A percentile compares a stretch with the other conserved stretches of the same genome.
These are phyloP conservation scores for Coniochaeta pulveracea DNA, from an alignment of 2,329 filamentous ascomycete species.

Conservation along the genomic window DNA sequence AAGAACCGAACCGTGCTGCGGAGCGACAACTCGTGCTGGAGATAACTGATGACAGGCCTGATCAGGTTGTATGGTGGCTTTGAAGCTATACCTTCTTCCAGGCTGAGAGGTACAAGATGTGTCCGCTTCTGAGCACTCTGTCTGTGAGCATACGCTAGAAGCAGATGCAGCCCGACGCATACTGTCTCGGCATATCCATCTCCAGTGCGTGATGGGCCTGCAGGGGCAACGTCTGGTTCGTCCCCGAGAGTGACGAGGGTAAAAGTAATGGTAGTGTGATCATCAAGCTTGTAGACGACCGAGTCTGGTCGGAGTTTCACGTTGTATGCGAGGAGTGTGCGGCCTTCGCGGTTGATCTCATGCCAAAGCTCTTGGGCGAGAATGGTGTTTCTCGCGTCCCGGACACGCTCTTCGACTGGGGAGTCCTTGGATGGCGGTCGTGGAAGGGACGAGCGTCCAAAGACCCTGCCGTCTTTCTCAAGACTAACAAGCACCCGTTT, in stretches of 20 bases:
- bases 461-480: constrained; percentile 41
- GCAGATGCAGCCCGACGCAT: constrained; percentile 57
- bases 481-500: constrained; percentile 59
- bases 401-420: constrained; percentile 56
- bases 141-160: constrained; percentile 70
- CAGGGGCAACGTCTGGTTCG: constrained; percentile 23
- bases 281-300: constrained; percentile 43
- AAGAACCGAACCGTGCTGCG: constrained; percentile 27
- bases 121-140: constrained; percentile 61
- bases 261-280: constrained; percentile 48
- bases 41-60: constrained; percentile 37
- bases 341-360: constrained; percentile 74
- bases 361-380: constrained; percentile 84
- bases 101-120: constrained; percentile 33
- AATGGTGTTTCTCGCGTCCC: constrained; percentile 66
- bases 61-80: constrained; percentile 37
- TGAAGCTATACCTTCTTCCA: constrained; percentile 19
- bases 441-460: constrained; percentile 44
- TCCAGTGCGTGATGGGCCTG: constrained; percentile 21
- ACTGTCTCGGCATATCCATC: constrained; percentile 52
- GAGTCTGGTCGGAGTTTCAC: constrained; percentile 51
- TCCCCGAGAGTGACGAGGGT: constrained; percentile 51
- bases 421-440: constrained; percentile 43
- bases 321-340: constrained; percentile 57
- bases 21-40: constrained; percentile 30